These are phyloP conservation scores for Trichopus zeylanicus DNA, from an alignment of 116 monocot species.

Conservation along the genomic window DNA sequence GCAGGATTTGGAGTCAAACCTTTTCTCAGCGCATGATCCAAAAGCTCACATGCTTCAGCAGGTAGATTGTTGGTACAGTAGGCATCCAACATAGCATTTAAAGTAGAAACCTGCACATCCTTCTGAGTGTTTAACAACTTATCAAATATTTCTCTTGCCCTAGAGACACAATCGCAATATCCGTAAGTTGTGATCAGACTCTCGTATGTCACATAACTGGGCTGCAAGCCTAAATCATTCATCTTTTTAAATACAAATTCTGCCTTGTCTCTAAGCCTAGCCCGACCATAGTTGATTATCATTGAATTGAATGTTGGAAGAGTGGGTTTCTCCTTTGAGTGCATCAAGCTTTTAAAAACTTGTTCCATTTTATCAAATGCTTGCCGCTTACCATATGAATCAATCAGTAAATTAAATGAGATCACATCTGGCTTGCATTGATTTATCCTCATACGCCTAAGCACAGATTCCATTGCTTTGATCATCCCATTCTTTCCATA, in stretches of 20 bases:
- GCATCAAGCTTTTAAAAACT: conserved; percentile 79
- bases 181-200: conserved; percentile 72
- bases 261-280: conserved; percentile 69
- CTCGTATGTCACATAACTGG: conserved; percentile 69
- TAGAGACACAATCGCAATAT: conserved; percentile 78
- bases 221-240: conserved; percentile 56
- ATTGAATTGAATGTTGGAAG: conserved; percentile 87
- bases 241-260: conserved; percentile 57
- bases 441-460: conserved; percentile 70
- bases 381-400: conserved; percentile 79
- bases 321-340: conserved; percentile 80
- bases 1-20: conserved; percentile 52
- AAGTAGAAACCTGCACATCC: conserved; percentile 57
- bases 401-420: conserved; percentile 88
- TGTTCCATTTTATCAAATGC: conserved; percentile 95
- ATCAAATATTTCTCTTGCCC: conserved; percentile 76
- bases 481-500: conserved; percentile 90
- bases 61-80: conserved; percentile 76
- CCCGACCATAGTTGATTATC: conserved; percentile 89
- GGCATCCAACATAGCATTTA: conserved; percentile 89
- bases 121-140: conserved; percentile 38
- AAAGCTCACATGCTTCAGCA: conserved; percentile 61
- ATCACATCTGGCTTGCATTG: conserved; percentile 70
- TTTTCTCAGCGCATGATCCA: conserved; percentile 33
- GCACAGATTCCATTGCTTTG: conserved; percentile 73